Evolutionary conservation across 305 asterid species (phyloP).

Genomic region (Fraxinus paxiana): DNA sequence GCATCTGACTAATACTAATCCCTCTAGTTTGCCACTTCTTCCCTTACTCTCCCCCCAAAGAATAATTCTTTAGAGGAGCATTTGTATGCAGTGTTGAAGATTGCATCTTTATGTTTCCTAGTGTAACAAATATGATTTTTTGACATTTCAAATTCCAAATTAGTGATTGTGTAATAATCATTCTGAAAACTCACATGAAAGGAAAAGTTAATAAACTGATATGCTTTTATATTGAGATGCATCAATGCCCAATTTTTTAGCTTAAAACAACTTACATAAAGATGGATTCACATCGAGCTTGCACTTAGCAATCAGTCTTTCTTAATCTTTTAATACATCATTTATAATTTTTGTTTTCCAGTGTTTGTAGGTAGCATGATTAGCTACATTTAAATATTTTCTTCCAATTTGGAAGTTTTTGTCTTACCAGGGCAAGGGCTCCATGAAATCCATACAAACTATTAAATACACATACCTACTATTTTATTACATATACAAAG

Average conservation of each 20-base stretch:
- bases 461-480: neutral
- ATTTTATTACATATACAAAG: neutral
- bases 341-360: neutral
- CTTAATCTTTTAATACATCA: neutral
- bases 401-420: neutral
- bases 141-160: neutral
- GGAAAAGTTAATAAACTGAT: neutral
- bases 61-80: neutral
- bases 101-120: neutral
- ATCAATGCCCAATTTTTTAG: neutral
- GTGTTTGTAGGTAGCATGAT: neutral
- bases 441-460: neutral
- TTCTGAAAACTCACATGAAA: neutral
- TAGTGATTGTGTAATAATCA: neutral
- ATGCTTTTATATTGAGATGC: neutral
- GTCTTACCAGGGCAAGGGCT: neutral
- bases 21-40: neutral
- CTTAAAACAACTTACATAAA: neutral
- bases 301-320: neutral
- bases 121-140: neutral
- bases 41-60: neutral
- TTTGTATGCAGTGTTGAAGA: neutral
- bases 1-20: neutral
- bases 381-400: neutral
- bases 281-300: neutral